Percentiles rank a stretch among this genome's conserved stretches.
phyloP scores from a whole-genome alignment of 2,329 filamentous ascomycete species.

The Plectosphaerella sp. region DNA sequence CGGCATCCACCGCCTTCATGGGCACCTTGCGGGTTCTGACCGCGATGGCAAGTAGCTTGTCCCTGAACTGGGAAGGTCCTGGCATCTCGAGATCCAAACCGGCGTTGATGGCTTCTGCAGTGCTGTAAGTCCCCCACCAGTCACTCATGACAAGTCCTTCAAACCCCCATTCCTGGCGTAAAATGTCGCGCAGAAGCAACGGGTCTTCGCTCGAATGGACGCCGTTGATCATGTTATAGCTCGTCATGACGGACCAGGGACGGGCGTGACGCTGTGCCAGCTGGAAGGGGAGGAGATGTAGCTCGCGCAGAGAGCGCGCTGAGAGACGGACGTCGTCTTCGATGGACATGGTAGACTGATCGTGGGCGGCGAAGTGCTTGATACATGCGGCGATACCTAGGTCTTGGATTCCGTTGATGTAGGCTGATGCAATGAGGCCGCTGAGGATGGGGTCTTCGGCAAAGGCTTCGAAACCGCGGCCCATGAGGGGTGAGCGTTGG shows the following conservation, averaged over 20 bases:
- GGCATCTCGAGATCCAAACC: constrained; percentile 34
- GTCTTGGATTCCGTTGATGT: constrained; percentile 32
- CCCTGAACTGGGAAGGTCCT: constrained; percentile 24
- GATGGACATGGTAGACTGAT: constrained; percentile 16
- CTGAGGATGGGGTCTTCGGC: constrained; percentile 3
- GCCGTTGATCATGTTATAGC: constrained; percentile 33
- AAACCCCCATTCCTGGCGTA: constrained; percentile 55
- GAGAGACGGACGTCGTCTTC: constrained; percentile 38
- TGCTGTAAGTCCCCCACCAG: constrained; percentile 37
- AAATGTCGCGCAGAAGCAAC: constrained; percentile 41
- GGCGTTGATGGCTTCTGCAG: constrained; percentile 15
- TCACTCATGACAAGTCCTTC: constrained; percentile 54
- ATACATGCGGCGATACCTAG: constrained; percentile 34
- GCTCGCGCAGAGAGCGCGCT: constrained; percentile 46
- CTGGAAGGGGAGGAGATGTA: constrained; percentile 31
- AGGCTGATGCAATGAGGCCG: constrained; percentile 2
- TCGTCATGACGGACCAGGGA: constrained; percentile 30
- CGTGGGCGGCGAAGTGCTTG: constrained; percentile 57
- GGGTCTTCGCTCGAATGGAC: constrained; percentile 35
- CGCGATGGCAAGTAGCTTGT: constrained; percentile 21
- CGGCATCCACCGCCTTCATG: not conserved
- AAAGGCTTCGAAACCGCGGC: constrained; percentile 4
- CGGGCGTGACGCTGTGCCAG: constrained; percentile 27
- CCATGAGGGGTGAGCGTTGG: constrained; percentile 5
- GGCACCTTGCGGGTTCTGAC: constrained; percentile 1